phyloP scores from a whole-genome alignment of 179 eudicot genomes.

The Silene vulgaris region DNA sequence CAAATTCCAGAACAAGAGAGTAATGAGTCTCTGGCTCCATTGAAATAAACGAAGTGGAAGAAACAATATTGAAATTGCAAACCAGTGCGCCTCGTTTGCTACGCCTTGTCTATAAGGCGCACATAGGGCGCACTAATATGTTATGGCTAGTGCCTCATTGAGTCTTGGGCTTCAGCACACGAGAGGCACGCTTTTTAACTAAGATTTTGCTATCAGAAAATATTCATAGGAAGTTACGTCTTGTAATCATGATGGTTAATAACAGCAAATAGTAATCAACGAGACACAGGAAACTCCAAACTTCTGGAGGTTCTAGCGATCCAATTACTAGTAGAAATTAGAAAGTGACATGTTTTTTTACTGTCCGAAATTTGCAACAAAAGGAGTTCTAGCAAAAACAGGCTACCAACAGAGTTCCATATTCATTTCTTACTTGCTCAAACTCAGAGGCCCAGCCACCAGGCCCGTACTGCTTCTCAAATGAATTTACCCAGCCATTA shows the following conservation, averaged over 20 bases:
- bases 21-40: too few species aligned
- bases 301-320: background rate
- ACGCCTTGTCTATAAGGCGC: too few species aligned
- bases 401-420: conserved; percentile 12
- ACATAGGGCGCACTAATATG: too few species aligned
- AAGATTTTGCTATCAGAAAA: background rate
- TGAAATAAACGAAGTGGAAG: too few species aligned
- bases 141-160: too few species aligned
- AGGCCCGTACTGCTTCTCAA: conserved; percentile 79
- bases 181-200: background rate
- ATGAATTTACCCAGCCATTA: conserved; percentile 70
- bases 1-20: too few species aligned
- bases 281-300: background rate
- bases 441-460: conserved; percentile 97
- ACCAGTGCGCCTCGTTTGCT: too few species aligned
- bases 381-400: background rate
- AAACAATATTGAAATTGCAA: too few species aligned
- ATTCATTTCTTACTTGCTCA: conserved; percentile 61
- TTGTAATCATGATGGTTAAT: background rate
- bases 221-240: background rate
- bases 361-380: background rate
- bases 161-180: too few species aligned
- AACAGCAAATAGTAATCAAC: conserved; percentile 8
- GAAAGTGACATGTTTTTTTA: background rate
- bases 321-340: background rate